Evolutionary conservation across 805 yeast species (phyloP).

Genomic region (Kluyveromyces starmeri): DNA sequence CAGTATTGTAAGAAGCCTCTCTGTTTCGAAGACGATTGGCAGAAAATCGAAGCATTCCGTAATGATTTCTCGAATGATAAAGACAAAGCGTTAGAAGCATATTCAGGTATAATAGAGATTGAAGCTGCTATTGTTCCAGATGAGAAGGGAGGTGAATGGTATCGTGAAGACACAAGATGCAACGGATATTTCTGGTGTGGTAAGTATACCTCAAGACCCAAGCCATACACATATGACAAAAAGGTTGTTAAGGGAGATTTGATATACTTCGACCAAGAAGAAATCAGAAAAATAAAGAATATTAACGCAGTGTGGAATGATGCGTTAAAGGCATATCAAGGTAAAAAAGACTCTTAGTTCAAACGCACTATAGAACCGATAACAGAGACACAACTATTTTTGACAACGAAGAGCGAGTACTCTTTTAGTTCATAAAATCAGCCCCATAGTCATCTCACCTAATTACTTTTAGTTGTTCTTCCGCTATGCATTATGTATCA

Average conservation of each 20-base stretch:
- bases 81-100: slow-evolving; percentile 9
- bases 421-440: too few relatives aligned
- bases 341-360: too few relatives aligned
- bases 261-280: slow-evolving; percentile 5
- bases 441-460: too few relatives aligned
- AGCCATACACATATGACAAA: slow-evolving; percentile 10
- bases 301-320: slow-evolving; percentile 3
- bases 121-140: slow-evolving; percentile 9
- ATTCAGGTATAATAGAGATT: slow-evolving; percentile 6
- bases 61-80: slow-evolving; percentile 1
- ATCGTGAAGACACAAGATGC: slow-evolving; percentile 8
- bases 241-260: slow-evolving; percentile 6
- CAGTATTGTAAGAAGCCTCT: slow-evolving; percentile 11
- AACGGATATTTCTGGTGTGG: slow-evolving; percentile 12
- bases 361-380: too few relatives aligned
- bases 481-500: too few relatives aligned
- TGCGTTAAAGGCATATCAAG: too few relatives aligned
- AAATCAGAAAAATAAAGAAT: background rate
- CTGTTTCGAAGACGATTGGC: slow-evolving; percentile 11
- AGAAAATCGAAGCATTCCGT: slow-evolving; percentile 4
- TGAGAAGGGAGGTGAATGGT: slow-evolving; percentile 7
- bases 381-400: too few relatives aligned
- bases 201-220: slow-evolving; percentile 6
- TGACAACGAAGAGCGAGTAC: too few relatives aligned
- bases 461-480: too few relatives aligned